Evolutionary conservation across 495 filamentous ascomycete species (phyloP), one percentile per base, ranked within the genome.

Genomic region (Xylaria castorea): DNA sequence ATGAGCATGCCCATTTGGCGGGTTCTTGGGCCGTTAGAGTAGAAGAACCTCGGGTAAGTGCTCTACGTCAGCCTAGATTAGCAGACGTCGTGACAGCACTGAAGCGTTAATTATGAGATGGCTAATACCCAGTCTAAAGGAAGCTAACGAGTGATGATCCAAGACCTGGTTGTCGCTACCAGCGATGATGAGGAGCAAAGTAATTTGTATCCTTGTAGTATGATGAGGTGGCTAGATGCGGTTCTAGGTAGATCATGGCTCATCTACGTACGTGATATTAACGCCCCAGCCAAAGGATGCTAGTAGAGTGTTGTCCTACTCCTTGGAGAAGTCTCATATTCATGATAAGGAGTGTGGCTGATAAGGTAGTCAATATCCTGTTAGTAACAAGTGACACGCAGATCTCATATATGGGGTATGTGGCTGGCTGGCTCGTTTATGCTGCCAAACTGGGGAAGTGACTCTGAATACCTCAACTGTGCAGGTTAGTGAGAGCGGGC

Each of bases 201-300:
- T n/a, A n/a, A 38, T 32, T 65, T 22, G 40, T 60, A 34, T 46
- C 60, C 34, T 67, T 69, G 46, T 42, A 38, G 32, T 70, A 55
- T 25, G 71, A 32, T 2, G 60, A 44, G 51, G 44, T 73, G 75
- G 73, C 61, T 78, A 77, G 70, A 72, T 48, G 67, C 75, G 69
- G 77, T 72, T 75, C 71, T 74, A 34, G 32, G 48, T 27, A 27
- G 25, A 57, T 57, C 16, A 27, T 73, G 66, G 30, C 70, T 60
- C 61, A 75, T 68, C 50, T 58, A 70, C 27, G 57, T 70, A 55
- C 62, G 2, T 57, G 38, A 60, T 58, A 53, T 71, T 68, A 67
- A 71, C 74, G 70, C 73, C 71, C 72, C 69, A 71, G 69, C 20
- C 22, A 44, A 40, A 12, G 5, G 46, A 25, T 46, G 2, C 9